Conservation (phyloP, 148 eudicot species). For the Agrostemma githago region DNA sequence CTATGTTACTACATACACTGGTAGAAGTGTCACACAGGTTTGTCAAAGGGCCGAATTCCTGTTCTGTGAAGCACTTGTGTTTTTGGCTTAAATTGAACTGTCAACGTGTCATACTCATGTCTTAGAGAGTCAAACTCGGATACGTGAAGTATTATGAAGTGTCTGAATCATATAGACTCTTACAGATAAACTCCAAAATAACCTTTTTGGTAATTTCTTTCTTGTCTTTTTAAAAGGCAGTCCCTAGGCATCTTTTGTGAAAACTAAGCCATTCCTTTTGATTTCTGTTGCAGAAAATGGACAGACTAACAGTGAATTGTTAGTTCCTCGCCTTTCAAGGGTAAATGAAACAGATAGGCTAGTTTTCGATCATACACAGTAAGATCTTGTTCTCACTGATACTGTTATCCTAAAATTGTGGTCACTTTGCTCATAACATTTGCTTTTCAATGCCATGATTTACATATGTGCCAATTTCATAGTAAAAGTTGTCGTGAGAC, state of each 20-base stretch:
- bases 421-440: not conserved
- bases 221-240: not conserved
- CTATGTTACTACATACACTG: not conserved
- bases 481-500: not conserved
- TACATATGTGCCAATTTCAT: not conserved
- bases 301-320: conserved; percentile 23
- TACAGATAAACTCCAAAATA: not conserved
- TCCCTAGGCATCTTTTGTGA: not conserved
- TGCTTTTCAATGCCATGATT: not conserved
- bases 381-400: conserved; percentile 19
- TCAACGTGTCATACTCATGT: not conserved
- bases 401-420: not conserved
- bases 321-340: conserved; percentile 47
- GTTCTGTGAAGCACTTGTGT: not conserved
- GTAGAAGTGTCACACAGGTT: not conserved
- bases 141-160: not conserved
- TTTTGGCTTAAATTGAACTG: not conserved
- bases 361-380: conserved; percentile 39
- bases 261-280: not conserved
- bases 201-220: not conserved
- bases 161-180: not conserved
- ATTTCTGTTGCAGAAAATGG: conserved; percentile 34
- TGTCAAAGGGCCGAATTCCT: not conserved
- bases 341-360: conserved; percentile 42
- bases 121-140: not conserved